phyloP scores from a whole-genome alignment of 2,329 filamentous ascomycete genomes.

The Fusarium sp. region DNA sequence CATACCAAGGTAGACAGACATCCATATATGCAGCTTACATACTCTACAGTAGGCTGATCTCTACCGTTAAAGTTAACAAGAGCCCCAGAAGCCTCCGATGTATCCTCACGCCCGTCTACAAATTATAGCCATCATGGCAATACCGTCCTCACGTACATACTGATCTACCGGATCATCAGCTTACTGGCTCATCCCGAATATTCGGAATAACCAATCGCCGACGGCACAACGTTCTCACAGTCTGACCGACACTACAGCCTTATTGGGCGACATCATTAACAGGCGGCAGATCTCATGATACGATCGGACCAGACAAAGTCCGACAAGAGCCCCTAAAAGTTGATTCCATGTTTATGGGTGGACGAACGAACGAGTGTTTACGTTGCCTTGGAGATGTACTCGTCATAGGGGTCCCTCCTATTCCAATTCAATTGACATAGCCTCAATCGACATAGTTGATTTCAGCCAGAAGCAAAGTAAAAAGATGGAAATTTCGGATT shows the following conservation, averaged over 20 bases:
- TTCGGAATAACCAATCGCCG: constrained; percentile 34
- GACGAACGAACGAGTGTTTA: constrained; percentile 1
- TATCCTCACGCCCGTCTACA: background rate
- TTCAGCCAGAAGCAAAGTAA: background rate
- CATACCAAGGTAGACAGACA: background rate
- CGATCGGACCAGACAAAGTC: constrained; percentile 35
- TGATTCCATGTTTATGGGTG: background rate
- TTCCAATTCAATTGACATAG: constrained; percentile 10
- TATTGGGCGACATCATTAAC: constrained; percentile 25
- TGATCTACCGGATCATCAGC: background rate
- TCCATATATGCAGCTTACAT: background rate
- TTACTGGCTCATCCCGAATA: background rate
- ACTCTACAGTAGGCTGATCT: background rate
- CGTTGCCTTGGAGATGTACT: constrained; percentile 9
- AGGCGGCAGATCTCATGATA: constrained; percentile 34
- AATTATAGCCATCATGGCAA: background rate
- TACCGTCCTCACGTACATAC: background rate
- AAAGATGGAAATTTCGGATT: constrained; percentile 4
- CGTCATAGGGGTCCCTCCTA: background rate
- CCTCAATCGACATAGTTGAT: constrained; percentile 12
- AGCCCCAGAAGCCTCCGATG: background rate
- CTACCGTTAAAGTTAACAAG: background rate
- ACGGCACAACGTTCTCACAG: constrained; percentile 29
- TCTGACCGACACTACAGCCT: constrained; percentile 9
- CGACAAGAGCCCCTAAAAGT: constrained; percentile 15